Conservation (phyloP, 2,329 filamentous ascomycete species). For the Ophiostoma populinum region DNA sequence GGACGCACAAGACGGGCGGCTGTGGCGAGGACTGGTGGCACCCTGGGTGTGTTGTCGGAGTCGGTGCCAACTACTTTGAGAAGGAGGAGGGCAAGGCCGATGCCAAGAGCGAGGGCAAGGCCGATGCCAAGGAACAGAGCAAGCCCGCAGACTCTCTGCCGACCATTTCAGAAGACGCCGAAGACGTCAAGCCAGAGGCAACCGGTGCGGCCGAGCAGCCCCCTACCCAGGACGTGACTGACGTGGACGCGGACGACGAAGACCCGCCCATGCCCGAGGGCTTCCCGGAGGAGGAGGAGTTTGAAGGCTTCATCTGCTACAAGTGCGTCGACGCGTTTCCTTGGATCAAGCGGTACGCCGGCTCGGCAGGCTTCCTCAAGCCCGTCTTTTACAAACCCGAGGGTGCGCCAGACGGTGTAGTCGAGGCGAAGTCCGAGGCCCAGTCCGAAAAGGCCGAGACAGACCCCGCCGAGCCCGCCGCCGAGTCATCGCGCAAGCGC, state of each 20-base stretch:
- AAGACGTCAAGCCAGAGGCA: not conserved
- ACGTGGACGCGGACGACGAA: conserved; percentile 13
- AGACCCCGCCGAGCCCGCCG: not conserved
- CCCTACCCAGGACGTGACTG: conserved; percentile 8
- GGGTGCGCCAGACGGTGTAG: conserved; percentile 2
- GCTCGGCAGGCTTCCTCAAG: conserved; percentile 59
- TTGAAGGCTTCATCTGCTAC: conserved; percentile 83
- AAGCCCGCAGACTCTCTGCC: too few relatives aligned
- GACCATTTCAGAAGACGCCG: too few relatives aligned
- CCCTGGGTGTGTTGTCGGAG: conserved; percentile 73
- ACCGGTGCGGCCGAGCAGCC: too few relatives aligned
- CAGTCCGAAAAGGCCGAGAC: not conserved
- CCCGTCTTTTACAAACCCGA: conserved; percentile 39
- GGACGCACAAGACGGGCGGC: conserved; percentile 61
- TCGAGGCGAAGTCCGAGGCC: not conserved
- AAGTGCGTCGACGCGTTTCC: conserved; percentile 77
- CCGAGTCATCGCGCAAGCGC: conserved; percentile 38
- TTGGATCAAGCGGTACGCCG: conserved; percentile 84
- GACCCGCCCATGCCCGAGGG: conserved; percentile 60
- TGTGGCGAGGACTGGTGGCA: conserved; percentile 98
- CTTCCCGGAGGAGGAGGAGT: conserved; percentile 78
- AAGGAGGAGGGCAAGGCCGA: too few relatives aligned
- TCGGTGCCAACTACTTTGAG: conserved; percentile 57
- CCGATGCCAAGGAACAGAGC: too few relatives aligned
- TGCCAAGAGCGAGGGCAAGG: not conserved